These are phyloP conservation scores for Raphanus hybrid DNA, from an alignment of 441 rosid species.

Conservation along the genomic window DNA sequence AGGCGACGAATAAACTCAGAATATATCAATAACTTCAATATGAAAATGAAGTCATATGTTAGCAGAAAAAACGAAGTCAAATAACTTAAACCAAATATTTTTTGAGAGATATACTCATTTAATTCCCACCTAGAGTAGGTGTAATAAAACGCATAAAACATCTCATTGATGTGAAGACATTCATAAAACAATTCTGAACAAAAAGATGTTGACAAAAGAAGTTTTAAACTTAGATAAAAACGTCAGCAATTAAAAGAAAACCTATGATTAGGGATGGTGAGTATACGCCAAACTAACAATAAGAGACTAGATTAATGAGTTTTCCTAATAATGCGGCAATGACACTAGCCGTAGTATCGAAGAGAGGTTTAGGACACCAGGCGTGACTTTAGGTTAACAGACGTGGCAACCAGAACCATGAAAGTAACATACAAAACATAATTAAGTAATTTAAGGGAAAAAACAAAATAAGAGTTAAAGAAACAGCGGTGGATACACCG, in stretches of 20 bases:
- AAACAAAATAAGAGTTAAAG: conserved; percentile 21
- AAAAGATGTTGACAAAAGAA: conserved; percentile 5
- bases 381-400: neutral
- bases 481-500: conserved; percentile 42
- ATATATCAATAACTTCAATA: no score
- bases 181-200: neutral
- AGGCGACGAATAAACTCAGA: no score
- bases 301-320: neutral
- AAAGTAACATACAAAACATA: conserved; percentile 33
- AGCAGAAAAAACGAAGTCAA: no score
- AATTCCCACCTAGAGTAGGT: neutral
- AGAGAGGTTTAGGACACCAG: conserved; percentile 29
- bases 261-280: neutral
- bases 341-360: conserved; percentile 18
- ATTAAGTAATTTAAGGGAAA: neutral
- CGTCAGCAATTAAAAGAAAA: neutral
- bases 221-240: neutral
- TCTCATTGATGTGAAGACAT: neutral
- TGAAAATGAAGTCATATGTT: no score
- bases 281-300: conserved; percentile 24
- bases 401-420: conserved; percentile 40
- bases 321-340: conserved; percentile 17
- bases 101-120: no score
- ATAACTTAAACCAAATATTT: no score
- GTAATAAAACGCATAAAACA: neutral